A percentile compares a stretch with the other conserved stretches of the same genome.
Conservation (phyloP, 345 rosid genomes). For the Durio zibethinus region DNA sequence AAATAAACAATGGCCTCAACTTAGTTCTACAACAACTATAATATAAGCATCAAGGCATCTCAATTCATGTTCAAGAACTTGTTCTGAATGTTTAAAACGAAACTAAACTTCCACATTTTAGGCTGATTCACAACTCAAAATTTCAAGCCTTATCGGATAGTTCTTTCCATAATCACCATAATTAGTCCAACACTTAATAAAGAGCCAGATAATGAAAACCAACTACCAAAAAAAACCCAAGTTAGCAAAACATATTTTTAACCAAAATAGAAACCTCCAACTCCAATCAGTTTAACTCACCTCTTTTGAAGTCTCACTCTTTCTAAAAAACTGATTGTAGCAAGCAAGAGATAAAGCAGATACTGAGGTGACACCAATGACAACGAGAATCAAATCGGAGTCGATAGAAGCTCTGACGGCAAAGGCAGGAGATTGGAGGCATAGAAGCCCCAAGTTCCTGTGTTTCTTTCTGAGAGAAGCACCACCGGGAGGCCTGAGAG, state of each 20-base stretch:
- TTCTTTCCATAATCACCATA: background rate
- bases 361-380: slow-evolving; percentile 57
- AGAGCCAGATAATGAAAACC: background rate
- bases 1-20: background rate
- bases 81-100: background rate
- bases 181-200: background rate
- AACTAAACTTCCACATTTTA: background rate
- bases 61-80: background rate
- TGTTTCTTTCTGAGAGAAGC: slow-evolving; percentile 29
- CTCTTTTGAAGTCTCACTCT: slow-evolving; percentile 31
- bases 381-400: slow-evolving; percentile 41
- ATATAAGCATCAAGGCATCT: background rate
- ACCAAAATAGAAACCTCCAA: no score
- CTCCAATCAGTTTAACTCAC: slow-evolving; percentile 22
- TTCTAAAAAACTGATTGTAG: slow-evolving; percentile 32
- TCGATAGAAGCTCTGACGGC: slow-evolving; percentile 48
- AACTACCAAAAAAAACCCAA: background rate
- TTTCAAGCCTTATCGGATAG: background rate
- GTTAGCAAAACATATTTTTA: background rate
- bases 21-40: background rate
- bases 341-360: slow-evolving; percentile 58
- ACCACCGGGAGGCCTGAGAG: slow-evolving; percentile 57
- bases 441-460: slow-evolving; percentile 22
- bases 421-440: slow-evolving; percentile 33
- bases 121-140: background rate